Conservation (phyloP, 306 rosid genomes). For the peach (Prunus persica) region Prunus_persica_NCBIv2 NC_034009.1:17383501-17384000, state of each 20-base stretch:
- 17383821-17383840: no score
- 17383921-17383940: no score
- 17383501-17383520: conserved; percentile 57
- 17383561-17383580: conserved; percentile 31
- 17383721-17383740: neutral
- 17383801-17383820: no score
- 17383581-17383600: neutral
- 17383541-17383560: conserved; percentile 91
- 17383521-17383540: conserved; percentile 76
- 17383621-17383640: neutral
- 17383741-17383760: neutral
- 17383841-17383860: no score
- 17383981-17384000: no score
- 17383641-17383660: neutral
- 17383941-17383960: no score
- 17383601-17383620: neutral
- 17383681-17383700: neutral
- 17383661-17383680: neutral
- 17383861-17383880: no score
- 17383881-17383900: no score
- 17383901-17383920: no score
- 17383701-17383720: neutral
- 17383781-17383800: no score
- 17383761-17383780: neutral
- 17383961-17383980: no score